Evolutionary conservation across 139 green algal genomes (phyloP).

Genomic region (Parachlorella kessleri): DNA sequence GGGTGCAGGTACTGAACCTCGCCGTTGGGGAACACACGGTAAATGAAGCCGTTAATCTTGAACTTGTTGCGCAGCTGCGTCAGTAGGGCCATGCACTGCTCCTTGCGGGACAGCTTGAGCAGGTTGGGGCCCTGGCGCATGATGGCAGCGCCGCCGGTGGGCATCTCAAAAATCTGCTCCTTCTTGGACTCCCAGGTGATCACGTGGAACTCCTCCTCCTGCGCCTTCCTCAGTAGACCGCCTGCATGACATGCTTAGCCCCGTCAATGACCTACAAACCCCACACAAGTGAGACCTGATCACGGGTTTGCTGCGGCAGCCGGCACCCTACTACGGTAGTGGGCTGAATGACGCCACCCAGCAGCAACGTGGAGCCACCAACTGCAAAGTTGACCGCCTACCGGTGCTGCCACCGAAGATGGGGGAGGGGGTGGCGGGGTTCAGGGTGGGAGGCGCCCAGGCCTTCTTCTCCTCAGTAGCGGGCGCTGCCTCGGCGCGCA

Average conservation of each 20-base stretch:
- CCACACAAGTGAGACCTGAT: no score
- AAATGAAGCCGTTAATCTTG: conserved; percentile 92
- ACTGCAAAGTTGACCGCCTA: no score
- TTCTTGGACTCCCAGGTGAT: conserved; percentile 97
- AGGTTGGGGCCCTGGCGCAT: conserved; percentile 99
- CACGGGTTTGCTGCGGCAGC: no score
- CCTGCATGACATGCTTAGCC: no score
- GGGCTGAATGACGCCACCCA: no score
- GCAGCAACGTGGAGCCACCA: neutral
- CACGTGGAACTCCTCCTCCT: conserved; percentile 97
- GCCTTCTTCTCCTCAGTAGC: conserved; percentile 39
- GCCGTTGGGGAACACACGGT: conserved; percentile 93
- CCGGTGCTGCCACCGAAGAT: conserved; percentile 98
- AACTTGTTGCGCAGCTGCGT: conserved; percentile 98
- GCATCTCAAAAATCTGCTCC: conserved; percentile 99
- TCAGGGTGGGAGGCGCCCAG: conserved; percentile 86
- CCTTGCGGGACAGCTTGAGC: conserved; percentile 98
- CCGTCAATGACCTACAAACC: no score
- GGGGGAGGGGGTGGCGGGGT: conserved; percentile 90
- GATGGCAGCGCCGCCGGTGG: conserved; percentile 97
- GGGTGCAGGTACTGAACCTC: conserved; percentile 99
- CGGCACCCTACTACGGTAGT: no score
- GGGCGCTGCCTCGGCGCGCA: conserved; percentile 60
- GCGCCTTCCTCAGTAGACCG: conserved; percentile 95
- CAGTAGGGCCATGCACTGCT: conserved; percentile 97